Base-by-base conservation (phyloP, 176 grass and related monocot species). In the Tillandsia leiboldiana region DNA sequence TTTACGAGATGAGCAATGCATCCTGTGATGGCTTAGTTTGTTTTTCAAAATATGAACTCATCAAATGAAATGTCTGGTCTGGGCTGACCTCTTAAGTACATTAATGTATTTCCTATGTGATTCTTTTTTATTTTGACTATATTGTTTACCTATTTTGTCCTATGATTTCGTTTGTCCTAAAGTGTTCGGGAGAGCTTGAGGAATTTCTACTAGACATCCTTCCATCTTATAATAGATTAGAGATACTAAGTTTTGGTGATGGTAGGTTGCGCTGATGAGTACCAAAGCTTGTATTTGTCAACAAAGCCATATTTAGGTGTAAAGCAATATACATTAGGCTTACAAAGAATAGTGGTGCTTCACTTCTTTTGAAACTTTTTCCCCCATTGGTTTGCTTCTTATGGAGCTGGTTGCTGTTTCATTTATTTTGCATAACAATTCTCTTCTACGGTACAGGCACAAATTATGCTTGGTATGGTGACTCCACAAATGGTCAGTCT, bases 401-500 rank as follows among this genome's bases (percentile, higher is more conserved):
- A 8, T 9, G 15, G 56, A 15, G n/a, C 56, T 59, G 56, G 22
- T 61, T 6, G 3, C 17, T 61, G 56, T 61, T 61, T 61, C 26
- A 47, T 67, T 42, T 24, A n/a, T 70, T 70, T 69, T 26, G n/a
- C 54, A 69, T 50, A 58, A 58, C 2, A 18, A 68, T 26, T 11
- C 23, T 10, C 26, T 7, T 77, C 14, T 61, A 2, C 80, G 53
- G 62, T 83, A 70, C 82, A 99, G 95, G 82, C 84, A 73, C 84
- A 94, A 69, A 90, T 99, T 90, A 94, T 94, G 90, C 84, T 99
- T 1, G 95, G 87, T n/a, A 77, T 99, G 81, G 84, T 82, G 72
- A 84, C 84, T 11, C 87, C 90, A 66, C 95, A 90, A 71, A 90
- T 83, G 82, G 95, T 99, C 75, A 28, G 73, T 71, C 49, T 81